A percentile compares a stretch with the other conserved stretches of the same genome.
Conservation (phyloP, 495 filamentous ascomycete species). For the Aspergillus nanangensis region DNA sequence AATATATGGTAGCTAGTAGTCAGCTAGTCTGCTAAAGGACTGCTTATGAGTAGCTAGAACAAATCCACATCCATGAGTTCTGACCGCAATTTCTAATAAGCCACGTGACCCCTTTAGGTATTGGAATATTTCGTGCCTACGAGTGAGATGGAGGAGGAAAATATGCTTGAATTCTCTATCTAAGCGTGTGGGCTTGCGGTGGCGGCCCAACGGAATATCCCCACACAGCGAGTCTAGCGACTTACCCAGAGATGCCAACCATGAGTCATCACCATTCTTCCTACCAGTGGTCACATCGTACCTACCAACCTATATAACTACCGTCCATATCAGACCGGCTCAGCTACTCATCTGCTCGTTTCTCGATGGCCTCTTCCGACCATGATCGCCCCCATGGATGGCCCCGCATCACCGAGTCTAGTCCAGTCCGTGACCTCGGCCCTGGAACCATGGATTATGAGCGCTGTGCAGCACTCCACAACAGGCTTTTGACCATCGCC, state of each 20-base stretch:
- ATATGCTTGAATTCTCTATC: too few relatives aligned
- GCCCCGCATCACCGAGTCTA: conserved; percentile 11
- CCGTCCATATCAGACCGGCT: background rate
- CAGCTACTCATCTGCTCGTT: conserved; percentile 4
- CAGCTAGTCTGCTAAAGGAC: background rate
- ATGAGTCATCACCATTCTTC: conserved; percentile 1
- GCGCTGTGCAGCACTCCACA: conserved; percentile 12
- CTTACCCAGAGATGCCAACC: too few relatives aligned
- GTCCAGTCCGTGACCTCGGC: conserved; percentile 8
- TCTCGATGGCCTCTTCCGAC: conserved; percentile 5
- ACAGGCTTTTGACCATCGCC: conserved; percentile 6
- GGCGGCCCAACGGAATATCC: conserved; percentile 1
- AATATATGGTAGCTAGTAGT: background rate
- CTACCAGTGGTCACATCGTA: background rate
- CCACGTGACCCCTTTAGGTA: background rate
- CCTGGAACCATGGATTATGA: conserved; percentile 12
- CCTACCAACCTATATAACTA: background rate
- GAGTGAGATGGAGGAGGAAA: too few relatives aligned
- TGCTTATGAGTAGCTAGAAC: background rate
- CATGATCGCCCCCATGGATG: conserved; percentile 5
- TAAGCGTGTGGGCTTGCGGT: too few relatives aligned
- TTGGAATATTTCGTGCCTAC: too few relatives aligned
- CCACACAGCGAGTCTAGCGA: conserved; percentile 1
- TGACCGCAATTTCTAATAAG: background rate
- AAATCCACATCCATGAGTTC: background rate